Conservation (phyloP, 805 yeast species). For the Wickerhamiella shivajii region DNA sequence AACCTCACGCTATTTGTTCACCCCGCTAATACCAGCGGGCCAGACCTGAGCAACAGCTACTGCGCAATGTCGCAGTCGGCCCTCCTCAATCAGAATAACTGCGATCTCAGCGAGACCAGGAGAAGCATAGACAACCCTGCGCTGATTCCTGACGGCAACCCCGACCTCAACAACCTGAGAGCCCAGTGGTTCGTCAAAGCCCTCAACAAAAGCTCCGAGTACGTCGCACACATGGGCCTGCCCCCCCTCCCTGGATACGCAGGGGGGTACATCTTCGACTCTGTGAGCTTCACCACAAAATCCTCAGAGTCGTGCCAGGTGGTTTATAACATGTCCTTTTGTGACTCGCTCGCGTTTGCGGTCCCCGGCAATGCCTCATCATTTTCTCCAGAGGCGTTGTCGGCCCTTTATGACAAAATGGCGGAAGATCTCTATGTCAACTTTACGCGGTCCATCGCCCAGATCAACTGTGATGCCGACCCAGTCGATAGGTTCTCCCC, state of each 20-base stretch:
- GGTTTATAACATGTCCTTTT: conserved; percentile 60
- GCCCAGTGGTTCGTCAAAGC: conserved; percentile 52
- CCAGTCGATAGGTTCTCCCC: conserved; percentile 60
- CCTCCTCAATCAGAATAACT: conserved; percentile 22
- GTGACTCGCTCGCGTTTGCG: conserved; percentile 71
- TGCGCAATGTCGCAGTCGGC: conserved; percentile 56
- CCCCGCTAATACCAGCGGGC: neutral
- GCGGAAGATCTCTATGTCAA: conserved; percentile 44
- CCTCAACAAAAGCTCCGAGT: conserved; percentile 44
- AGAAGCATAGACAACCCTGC: too few relatives aligned
- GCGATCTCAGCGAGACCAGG: conserved; percentile 25
- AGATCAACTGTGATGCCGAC: conserved; percentile 55
- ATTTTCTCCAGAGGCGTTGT: conserved; percentile 26
- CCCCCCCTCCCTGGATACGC: conserved; percentile 10
- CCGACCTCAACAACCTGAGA: conserved; percentile 29
- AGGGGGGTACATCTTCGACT: conserved; percentile 53
- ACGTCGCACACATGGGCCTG: conserved; percentile 45
- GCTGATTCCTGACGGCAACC: too few relatives aligned
- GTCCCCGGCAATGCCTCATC: conserved; percentile 45
- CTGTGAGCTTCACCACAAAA: conserved; percentile 37
- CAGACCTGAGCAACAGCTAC: conserved; percentile 39
- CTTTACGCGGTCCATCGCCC: conserved; percentile 63
- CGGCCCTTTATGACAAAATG: conserved; percentile 43
- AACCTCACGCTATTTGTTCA: conserved; percentile 5
- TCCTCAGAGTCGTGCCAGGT: conserved; percentile 53